A percentile compares a stretch with the other conserved stretches of the same genome.
phyloP scores from a whole-genome alignment of 345 rosid genomes.

The Eutrema japonicum region DNA sequence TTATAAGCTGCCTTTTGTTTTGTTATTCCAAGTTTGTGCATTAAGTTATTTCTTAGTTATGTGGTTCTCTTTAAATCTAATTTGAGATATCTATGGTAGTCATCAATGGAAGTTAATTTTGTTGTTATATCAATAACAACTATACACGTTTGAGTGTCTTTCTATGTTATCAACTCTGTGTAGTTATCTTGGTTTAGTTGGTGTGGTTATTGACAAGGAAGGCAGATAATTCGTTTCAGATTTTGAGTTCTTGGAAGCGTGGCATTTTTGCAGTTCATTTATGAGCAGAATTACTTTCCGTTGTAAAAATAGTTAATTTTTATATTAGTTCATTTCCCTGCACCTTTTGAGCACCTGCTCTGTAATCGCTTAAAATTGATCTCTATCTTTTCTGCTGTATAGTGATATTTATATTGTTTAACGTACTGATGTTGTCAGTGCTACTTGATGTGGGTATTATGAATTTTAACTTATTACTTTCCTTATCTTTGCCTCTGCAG shows the following conservation, averaged over 20 bases:
- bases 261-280: not conserved
- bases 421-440: conserved; percentile 1
- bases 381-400: not conserved
- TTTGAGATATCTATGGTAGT: conserved; percentile 10
- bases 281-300: not conserved
- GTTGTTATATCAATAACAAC: conserved; percentile 3
- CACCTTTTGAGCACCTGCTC: not conserved
- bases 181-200: conserved; percentile 11
- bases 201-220: conserved; percentile 14
- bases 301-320: not conserved
- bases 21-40: conserved; percentile 16
- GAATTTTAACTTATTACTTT: conserved; percentile 2
- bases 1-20: conserved; percentile 7
- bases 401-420: conserved; percentile 13
- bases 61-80: not conserved
- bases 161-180: not conserved
- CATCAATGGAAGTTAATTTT: conserved; percentile 2
- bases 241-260: conserved; percentile 6
- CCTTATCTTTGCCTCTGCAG: conserved; percentile 47
- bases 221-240: not conserved
- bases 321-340: not conserved
- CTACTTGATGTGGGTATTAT: not conserved
- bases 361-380: not conserved
- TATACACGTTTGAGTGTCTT: not conserved
- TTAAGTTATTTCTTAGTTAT: conserved; percentile 16